Evolutionary conservation across 2,329 filamentous ascomycete genomes (phyloP).

Genomic region (Paecilomyces fulvus): DNA sequence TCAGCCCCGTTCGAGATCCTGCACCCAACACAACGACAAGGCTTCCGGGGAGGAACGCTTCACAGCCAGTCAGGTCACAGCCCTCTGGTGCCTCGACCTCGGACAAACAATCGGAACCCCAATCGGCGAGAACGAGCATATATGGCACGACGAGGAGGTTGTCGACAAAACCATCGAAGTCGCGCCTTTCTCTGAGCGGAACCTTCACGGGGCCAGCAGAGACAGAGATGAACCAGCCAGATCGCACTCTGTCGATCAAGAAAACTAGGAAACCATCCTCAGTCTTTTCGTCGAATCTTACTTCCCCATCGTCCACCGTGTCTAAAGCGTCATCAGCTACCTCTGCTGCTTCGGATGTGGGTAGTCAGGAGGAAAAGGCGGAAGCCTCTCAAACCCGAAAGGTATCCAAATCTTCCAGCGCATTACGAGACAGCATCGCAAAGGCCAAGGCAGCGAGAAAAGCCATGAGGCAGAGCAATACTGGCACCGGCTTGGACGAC

Average conservation of each 20-base stretch:
- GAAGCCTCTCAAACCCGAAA: slow-evolving; percentile 31
- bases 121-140: slow-evolving; percentile 11
- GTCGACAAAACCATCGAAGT: slow-evolving; percentile 39
- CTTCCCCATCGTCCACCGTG: slow-evolving; percentile 20
- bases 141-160: slow-evolving; percentile 41
- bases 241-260: slow-evolving; percentile 31
- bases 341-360: slow-evolving; percentile 20
- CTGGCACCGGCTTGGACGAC: slow-evolving; percentile 12
- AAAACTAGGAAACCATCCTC: slow-evolving; percentile 29
- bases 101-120: slow-evolving; percentile 9
- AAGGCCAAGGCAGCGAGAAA: slow-evolving; percentile 79
- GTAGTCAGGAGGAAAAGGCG: slow-evolving; percentile 18
- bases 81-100: slow-evolving; percentile 2
- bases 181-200: slow-evolving; percentile 46
- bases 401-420: slow-evolving; percentile 62
- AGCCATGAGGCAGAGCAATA: slow-evolving; percentile 33
- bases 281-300: slow-evolving; percentile 19
- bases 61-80: slow-evolving; percentile 7
- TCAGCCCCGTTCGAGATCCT: slow-evolving; percentile 2
- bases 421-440: slow-evolving; percentile 82
- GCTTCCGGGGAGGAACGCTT: slow-evolving; percentile 8
- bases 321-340: slow-evolving; percentile 24
- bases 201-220: slow-evolving; percentile 49
- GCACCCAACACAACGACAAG: not conserved
- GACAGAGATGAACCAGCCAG: slow-evolving; percentile 17